Percentiles rank a stretch among this genome's conserved stretches.
Conservation (phyloP, 305 asterid genomes). For the Fraxinus xanthoxyloides region DNA sequence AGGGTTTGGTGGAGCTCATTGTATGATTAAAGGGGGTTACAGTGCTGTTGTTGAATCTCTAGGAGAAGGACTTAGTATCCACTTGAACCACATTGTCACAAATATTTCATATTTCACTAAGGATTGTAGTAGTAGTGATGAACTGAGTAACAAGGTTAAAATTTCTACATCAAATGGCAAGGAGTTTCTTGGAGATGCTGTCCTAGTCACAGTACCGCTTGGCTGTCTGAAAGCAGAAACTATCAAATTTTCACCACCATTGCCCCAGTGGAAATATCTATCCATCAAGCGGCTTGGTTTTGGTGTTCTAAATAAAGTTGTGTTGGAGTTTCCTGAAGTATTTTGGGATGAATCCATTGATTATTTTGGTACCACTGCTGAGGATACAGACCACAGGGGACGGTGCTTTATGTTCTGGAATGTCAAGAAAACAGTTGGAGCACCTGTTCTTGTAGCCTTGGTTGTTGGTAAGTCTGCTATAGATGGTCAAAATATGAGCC, state of each 20-base stretch:
- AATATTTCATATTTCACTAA: conserved; percentile 53
- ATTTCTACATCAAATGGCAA: conserved; percentile 71
- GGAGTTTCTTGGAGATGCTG: conserved; percentile 85
- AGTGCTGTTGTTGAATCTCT: conserved; percentile 86
- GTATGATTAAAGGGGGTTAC: conserved; percentile 99
- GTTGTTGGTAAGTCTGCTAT: conserved; percentile 97
- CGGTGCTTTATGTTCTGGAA: conserved; percentile 99
- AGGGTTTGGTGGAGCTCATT: conserved; percentile 99
- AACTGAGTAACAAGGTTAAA: conserved; percentile 55
- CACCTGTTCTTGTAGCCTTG: conserved; percentile 96
- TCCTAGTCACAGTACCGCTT: conserved; percentile 89
- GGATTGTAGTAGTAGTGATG: conserved; percentile 35
- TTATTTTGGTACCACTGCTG: conserved; percentile 98
- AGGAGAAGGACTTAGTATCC: conserved; percentile 67
- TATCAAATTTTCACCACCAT: conserved; percentile 80
- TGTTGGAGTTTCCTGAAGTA: conserved; percentile 86
- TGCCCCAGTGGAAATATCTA: conserved; percentile 79
- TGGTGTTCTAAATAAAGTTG: conserved; percentile 94
- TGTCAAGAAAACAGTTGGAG: conserved; percentile 94
- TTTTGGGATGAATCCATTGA: conserved; percentile 96
- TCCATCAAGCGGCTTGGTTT: conserved; percentile 88
- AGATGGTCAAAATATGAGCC: conserved; percentile 63
- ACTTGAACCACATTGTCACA: conserved; percentile 74
- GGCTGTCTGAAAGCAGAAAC: conserved; percentile 93
- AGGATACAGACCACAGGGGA: conserved; percentile 77